phyloP scores from a whole-genome alignment of 148 eudicot genomes.

The Rhododendron kiyosumense region DNA sequence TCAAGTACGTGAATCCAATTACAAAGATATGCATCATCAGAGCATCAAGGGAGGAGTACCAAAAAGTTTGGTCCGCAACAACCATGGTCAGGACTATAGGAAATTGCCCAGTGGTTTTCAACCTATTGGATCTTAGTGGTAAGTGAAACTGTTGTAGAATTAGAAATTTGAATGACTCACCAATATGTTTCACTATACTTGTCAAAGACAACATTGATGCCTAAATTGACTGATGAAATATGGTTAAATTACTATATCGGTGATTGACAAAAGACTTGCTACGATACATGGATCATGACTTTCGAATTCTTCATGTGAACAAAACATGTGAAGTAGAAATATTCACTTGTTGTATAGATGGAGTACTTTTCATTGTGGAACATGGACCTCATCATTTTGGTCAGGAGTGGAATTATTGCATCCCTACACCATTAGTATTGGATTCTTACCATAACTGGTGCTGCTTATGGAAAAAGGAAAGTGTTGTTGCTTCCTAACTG shows the following conservation, averaged over 20 bases:
- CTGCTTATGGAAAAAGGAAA: neutral
- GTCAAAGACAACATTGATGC: neutral
- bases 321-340: neutral
- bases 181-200: neutral
- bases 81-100: conserved; percentile 72
- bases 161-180: neutral
- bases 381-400: neutral
- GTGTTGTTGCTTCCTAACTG: neutral
- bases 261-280: neutral
- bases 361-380: neutral
- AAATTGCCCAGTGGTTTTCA: conserved; percentile 67
- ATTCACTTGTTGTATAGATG: neutral
- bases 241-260: neutral
- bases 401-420: neutral
- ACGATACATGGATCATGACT: neutral
- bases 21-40: conserved; percentile 78
- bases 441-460: neutral
- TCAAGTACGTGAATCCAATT: conserved; percentile 85
- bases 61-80: conserved; percentile 75
- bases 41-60: conserved; percentile 82
- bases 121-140: conserved; percentile 85
- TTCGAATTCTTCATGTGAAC: neutral
- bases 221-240: neutral
- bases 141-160: conserved; percentile 22
- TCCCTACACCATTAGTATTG: neutral